Evolutionary conservation across 164 flowering plant species (phyloP), one percentile per base, ranked within the genome.

Genomic region (Magnolia changhungtana): DNA sequence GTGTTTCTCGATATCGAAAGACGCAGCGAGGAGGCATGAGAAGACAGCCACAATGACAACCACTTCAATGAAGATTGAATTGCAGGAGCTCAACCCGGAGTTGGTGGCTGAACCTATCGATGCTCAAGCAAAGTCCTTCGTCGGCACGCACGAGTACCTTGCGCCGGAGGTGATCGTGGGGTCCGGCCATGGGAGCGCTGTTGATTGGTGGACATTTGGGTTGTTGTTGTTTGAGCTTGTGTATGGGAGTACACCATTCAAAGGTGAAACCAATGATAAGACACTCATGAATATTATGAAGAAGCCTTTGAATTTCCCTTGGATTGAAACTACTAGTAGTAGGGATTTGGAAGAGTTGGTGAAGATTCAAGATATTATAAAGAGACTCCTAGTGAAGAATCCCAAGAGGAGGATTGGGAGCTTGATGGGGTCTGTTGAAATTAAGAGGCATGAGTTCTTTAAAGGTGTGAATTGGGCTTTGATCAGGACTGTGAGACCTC

Each of bases 191-290:
- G 96, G 97, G 8, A 89, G 79, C 89, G 92, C 90, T 2, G 96
- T 94, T 0, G 97, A 94, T 76, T 94, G 98, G 98, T 95, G 98
- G 98, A 94, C 97, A 8, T 93, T 91, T 23, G 98, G 97, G 63
- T 88, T 95, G 18, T 89, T 95, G 72, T 6, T 95, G 1, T 88
- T 89, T 83, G 98, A 95, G 84, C 55, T 95, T 49, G 20, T 95
- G 37, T 83, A 86, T 81, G 98, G 98, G 6, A 79, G 82, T 64
- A 91, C 98, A n/a, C 97, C 98, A 74, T 94, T 94, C 72, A 91
- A 89, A 72, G 98, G 98, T 18, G 82, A 61, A n/a, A 89, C 78
- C 69, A 94, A 92, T 67, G 91, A 89, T 81, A 70, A 75, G 52
- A 94, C 98, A 1, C 83, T 94, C 81, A 82, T 89, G 66, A 94